phyloP scores from a whole-genome alignment of 768 basidiomycete genomes.

The Macrolepiota albuminosa region DNA sequence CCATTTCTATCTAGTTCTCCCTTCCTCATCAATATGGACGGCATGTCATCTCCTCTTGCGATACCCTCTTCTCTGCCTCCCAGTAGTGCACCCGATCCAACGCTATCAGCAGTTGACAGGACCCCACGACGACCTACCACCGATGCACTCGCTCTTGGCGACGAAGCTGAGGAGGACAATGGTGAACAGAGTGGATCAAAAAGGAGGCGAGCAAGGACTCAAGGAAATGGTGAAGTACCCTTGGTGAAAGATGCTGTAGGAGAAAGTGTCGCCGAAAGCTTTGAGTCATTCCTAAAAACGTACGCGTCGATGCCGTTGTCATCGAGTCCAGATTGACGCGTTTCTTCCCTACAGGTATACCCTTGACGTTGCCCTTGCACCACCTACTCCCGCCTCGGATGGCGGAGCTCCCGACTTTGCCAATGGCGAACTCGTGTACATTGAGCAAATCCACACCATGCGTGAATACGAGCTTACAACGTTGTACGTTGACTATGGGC shows the following conservation, averaged over 20 bases:
- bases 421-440: conserved; percentile 71
- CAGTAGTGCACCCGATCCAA: conserved; percentile 41
- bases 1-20: conserved; percentile 13
- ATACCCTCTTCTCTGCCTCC: conserved; percentile 49
- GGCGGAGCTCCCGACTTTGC: conserved; percentile 48
- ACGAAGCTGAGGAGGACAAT: conserved; percentile 44
- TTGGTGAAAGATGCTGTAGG: conserved; percentile 92
- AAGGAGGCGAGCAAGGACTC: conserved; percentile 44
- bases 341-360: conserved; percentile 60
- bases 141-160: conserved; percentile 52
- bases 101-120: conserved; percentile 26
- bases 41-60: conserved; percentile 52
- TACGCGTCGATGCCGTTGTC: conserved; percentile 33
- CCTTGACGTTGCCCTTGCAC: conserved; percentile 71
- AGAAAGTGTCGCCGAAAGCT: conserved; percentile 90
- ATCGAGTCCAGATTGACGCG: conserved; percentile 8
- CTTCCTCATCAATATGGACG: conserved; percentile 49
- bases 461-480: conserved; percentile 92
- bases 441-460: conserved; percentile 94
- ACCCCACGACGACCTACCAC: conserved; percentile 37
- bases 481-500: conserved; percentile 93
- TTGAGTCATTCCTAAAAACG: conserved; percentile 90
- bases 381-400: conserved; percentile 77
- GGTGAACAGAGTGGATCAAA: conserved; percentile 32
- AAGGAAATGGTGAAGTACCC: conserved; percentile 65